Conservation (phyloP, 305 asterid species). For the Fraxinus nigra region DNA sequence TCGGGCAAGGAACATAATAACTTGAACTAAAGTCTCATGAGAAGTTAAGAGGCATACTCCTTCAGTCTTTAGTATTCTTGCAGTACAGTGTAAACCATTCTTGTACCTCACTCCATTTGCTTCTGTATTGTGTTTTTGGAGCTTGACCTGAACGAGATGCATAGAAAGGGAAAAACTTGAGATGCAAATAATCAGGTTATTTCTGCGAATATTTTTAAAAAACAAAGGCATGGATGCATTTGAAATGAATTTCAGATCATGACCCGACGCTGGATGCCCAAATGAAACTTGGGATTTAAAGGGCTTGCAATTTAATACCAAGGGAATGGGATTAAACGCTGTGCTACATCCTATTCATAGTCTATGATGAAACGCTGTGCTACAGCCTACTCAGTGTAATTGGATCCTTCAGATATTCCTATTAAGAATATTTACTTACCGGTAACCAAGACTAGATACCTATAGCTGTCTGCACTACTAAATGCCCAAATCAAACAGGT, state of each 20-base stretch:
- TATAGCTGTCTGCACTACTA: neutral
- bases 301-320: neutral
- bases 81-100: conserved; percentile 73
- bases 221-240: neutral
- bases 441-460: neutral
- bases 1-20: conserved; percentile 10
- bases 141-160: conserved; percentile 63
- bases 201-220: neutral
- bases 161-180: conserved; percentile 8
- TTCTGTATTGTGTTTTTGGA: conserved; percentile 83
- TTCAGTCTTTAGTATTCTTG: conserved; percentile 78
- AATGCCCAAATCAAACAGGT: neutral
- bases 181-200: conserved; percentile 15
- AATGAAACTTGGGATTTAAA: conserved; percentile 7
- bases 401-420: neutral
- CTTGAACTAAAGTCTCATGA: conserved; percentile 22
- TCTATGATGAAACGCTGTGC: neutral
- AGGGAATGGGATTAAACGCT: neutral
- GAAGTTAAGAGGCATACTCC: conserved; percentile 68
- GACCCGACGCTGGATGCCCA: neutral
- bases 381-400: neutral
- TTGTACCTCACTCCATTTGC: conserved; percentile 67
- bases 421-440: neutral
- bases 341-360: neutral
- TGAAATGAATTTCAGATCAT: neutral